A percentile compares a stretch with the other conserved stretches of the same genome.
These are phyloP conservation scores for Fraxinus ornus DNA, from an alignment of 305 asterid species.

Conservation along the genomic window DNA sequence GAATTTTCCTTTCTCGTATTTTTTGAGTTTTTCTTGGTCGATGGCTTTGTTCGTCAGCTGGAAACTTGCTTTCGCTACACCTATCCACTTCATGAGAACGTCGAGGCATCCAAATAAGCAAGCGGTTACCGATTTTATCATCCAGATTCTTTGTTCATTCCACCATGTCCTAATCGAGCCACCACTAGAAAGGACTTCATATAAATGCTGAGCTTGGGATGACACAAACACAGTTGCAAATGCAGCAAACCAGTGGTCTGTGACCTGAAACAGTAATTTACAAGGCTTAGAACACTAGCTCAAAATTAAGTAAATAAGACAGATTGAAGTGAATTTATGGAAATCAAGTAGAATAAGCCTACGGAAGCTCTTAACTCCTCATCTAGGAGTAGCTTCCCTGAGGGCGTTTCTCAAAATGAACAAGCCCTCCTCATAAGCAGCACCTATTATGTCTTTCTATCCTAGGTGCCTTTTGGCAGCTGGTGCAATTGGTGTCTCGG, in stretches of 20 bases:
- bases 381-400: not conserved
- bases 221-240: constrained; percentile 45
- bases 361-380: not conserved
- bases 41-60: constrained; percentile 60
- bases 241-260: constrained; percentile 51
- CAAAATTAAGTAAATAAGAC: not conserved
- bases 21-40: constrained; percentile 54
- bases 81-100: constrained; percentile 40
- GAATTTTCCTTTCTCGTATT: constrained; percentile 59
- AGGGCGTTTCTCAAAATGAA: not conserved
- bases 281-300: not conserved
- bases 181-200: constrained; percentile 53
- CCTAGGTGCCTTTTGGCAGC: not conserved
- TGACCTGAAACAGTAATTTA: constrained; percentile 31
- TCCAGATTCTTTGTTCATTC: constrained; percentile 63
- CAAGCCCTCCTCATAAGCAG: not conserved
- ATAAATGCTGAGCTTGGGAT: constrained; percentile 39
- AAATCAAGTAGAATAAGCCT: not conserved
- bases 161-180: constrained; percentile 50
- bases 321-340: not conserved
- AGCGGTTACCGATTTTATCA: constrained; percentile 52
- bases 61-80: constrained; percentile 52
- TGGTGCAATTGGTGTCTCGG: no score
- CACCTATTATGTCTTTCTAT: not conserved
- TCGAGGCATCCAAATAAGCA: constrained; percentile 60